Evolutionary conservation across 345 rosid species (phyloP).

Genomic region (Noccaea bulbosa): DNA sequence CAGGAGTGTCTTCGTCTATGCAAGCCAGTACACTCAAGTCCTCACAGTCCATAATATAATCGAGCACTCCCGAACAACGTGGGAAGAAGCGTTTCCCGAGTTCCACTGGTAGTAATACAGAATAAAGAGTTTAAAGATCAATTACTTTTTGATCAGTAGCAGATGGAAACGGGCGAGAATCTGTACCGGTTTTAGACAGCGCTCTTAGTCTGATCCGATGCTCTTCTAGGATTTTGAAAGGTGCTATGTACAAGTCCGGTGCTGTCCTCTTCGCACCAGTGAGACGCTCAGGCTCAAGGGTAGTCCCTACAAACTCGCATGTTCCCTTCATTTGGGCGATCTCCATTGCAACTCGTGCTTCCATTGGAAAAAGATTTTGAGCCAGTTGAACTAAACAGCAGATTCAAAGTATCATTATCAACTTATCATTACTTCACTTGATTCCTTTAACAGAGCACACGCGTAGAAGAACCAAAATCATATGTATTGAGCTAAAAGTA

Average conservation of each 20-base stretch:
- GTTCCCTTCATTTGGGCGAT: conserved; percentile 71
- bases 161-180: conserved; percentile 4
- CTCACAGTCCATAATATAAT: not conserved
- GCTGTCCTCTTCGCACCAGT: conserved; percentile 49
- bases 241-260: conserved; percentile 56
- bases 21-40: conserved; percentile 19
- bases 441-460: conserved; percentile 5
- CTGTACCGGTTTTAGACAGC: conserved; percentile 80
- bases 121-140: not conserved
- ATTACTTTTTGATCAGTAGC: conserved; percentile 1
- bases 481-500: not conserved
- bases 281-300: conserved; percentile 36
- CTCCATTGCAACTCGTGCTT: conserved; percentile 78
- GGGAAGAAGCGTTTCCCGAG: conserved; percentile 56
- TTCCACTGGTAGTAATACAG: conserved; percentile 57
- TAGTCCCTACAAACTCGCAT: conserved; percentile 55
- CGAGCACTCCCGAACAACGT: conserved; percentile 5
- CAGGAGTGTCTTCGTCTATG: conserved; percentile 9
- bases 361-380: conserved; percentile 69
- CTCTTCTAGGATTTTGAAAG: conserved; percentile 68
- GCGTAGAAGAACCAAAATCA: not conserved
- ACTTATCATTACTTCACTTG: conserved; percentile 15
- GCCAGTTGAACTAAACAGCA: conserved; percentile 71
- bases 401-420: not conserved
- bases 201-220: conserved; percentile 65